phyloP scores from a whole-genome alignment of 148 eudicot species.

The Camellia sinensis region DNA sequence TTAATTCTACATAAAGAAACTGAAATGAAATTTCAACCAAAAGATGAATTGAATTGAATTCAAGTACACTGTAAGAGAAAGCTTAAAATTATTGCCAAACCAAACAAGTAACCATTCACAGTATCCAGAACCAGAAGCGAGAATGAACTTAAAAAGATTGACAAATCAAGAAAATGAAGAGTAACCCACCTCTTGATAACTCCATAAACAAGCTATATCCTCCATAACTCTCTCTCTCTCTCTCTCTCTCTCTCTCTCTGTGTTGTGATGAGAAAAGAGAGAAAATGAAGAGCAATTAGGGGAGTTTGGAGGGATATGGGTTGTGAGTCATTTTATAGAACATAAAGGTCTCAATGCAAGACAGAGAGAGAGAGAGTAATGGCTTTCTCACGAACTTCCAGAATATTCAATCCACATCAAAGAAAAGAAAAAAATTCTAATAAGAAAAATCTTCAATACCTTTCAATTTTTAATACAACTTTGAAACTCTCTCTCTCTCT shows the following conservation, averaged over 20 bases:
- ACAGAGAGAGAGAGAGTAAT: slow-evolving; percentile 20
- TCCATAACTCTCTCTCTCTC: slow-evolving; percentile 36
- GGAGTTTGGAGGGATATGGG: slow-evolving; percentile 24
- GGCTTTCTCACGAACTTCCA: slow-evolving; percentile 17
- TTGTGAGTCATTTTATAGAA: slow-evolving; percentile 41
- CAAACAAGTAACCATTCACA: neutral
- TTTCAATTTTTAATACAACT: neutral
- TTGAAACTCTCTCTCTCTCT: neutral
- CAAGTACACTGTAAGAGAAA: neutral
- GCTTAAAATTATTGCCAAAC: slow-evolving; percentile 7
- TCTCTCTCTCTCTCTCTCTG: slow-evolving; percentile 1
- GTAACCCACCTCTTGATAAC: slow-evolving; percentile 56
- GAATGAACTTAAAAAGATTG: slow-evolving; percentile 8
- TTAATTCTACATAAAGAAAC: neutral
- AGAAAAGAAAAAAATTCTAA: neutral
- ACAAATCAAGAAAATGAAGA: neutral
- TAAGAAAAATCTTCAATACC: slow-evolving; percentile 9
- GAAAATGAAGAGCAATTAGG: slow-evolving; percentile 10
- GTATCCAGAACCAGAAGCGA: neutral
- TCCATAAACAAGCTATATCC: slow-evolving; percentile 47
- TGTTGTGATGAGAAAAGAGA: neutral
- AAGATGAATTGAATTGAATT: neutral
- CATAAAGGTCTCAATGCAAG: slow-evolving; percentile 24
- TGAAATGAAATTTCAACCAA: neutral
- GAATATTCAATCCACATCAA: no score